Conservation (phyloP, 768 basidiomycete species). For the Auricularia auricula-judae region DNA sequence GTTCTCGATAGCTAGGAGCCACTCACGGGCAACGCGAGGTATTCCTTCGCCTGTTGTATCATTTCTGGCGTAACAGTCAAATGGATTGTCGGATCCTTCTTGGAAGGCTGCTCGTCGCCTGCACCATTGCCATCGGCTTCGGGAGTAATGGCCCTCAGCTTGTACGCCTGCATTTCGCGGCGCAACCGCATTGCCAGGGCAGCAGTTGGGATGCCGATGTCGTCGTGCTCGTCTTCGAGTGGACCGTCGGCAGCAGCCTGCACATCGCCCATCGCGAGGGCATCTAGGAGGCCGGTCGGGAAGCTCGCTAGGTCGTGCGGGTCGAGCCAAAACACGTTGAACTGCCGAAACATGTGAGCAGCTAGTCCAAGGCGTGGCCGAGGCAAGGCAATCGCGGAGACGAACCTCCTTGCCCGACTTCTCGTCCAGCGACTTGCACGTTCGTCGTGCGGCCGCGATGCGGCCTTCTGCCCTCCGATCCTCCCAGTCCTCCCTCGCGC, state of each 20-base stretch:
- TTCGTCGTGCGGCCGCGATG: slow-evolving; percentile 60
- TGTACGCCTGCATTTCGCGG: slow-evolving; percentile 50
- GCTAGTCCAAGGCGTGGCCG: not conserved
- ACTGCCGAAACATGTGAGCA: slow-evolving; percentile 32
- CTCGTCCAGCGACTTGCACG: slow-evolving; percentile 68
- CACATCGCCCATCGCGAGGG: slow-evolving; percentile 31
- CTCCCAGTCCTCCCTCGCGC: slow-evolving; percentile 62
- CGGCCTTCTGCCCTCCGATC: slow-evolving; percentile 63
- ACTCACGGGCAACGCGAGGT: slow-evolving; percentile 54
- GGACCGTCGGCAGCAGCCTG: slow-evolving; percentile 10
- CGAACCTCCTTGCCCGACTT: slow-evolving; percentile 54
- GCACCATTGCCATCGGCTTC: slow-evolving; percentile 9
- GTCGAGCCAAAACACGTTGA: slow-evolving; percentile 74
- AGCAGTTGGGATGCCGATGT: slow-evolving; percentile 17
- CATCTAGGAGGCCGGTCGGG: slow-evolving; percentile 53
- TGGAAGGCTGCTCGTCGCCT: slow-evolving; percentile 2
- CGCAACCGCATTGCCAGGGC: slow-evolving; percentile 35
- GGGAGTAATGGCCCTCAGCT: not conserved
- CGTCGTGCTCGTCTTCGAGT: slow-evolving; percentile 8
- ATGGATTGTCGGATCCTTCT: not conserved
- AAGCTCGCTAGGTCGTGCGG: slow-evolving; percentile 53
- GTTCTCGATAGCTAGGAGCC: not conserved
- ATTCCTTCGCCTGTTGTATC: slow-evolving; percentile 56
- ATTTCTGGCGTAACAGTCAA: slow-evolving; percentile 34
- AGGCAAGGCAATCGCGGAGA: slow-evolving; percentile 5